phyloP scores from a whole-genome alignment of 2,329 filamentous ascomycete species.

The Alternaria infectoria region DNA sequence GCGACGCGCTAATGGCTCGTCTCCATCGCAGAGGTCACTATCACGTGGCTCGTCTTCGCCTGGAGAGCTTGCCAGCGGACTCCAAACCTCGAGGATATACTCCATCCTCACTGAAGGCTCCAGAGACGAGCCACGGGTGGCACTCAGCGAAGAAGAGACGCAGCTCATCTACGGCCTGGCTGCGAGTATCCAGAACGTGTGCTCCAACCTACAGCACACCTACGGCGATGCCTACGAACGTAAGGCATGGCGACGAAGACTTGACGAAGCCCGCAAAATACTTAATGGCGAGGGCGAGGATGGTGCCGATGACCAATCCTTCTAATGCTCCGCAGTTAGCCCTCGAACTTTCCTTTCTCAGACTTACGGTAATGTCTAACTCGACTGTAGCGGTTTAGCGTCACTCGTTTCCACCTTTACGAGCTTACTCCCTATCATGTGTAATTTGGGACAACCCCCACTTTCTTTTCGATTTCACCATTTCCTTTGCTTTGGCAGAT shows the following conservation, averaged over 20 bases:
- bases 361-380: constrained; percentile 40
- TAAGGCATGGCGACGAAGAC: constrained; percentile 69
- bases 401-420: constrained; percentile 10
- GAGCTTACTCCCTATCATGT: constrained; percentile 9
- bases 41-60: constrained; percentile 39
- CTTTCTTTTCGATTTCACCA: not conserved
- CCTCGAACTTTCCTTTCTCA: constrained; percentile 3
- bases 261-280: constrained; percentile 76
- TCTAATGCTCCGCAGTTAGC: constrained; percentile 15
- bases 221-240: constrained; percentile 61
- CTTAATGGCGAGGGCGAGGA: constrained; percentile 70
- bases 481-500: constrained; percentile 1
- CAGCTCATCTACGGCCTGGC: constrained; percentile 59
- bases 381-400: constrained; percentile 33
- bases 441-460: constrained; percentile 3
- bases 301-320: constrained; percentile 27
- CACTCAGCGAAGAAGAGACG: constrained; percentile 61
- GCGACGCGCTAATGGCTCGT: constrained; percentile 30
- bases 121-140: constrained; percentile 39
- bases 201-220: constrained; percentile 56
- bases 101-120: constrained; percentile 50
- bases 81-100: constrained; percentile 51
- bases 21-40: constrained; percentile 37
- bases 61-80: constrained; percentile 37
- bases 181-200: constrained; percentile 62